Base-by-base conservation (phyloP, 2,329 filamentous ascomycete species). In the Pyricularia pennisetigena region DNA sequence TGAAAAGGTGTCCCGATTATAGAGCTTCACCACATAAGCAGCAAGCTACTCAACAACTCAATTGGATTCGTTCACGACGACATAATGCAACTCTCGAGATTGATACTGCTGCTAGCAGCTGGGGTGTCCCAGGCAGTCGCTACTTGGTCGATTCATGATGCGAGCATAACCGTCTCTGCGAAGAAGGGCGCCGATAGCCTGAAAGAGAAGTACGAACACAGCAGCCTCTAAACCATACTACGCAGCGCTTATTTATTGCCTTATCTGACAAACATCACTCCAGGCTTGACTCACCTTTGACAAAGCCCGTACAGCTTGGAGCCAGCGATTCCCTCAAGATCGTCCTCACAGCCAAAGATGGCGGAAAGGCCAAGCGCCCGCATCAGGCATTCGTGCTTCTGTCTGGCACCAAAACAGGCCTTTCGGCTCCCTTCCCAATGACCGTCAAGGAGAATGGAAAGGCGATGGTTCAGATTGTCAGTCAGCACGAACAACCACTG, bases 351-450 rank as follows among this genome's bases (percentile, higher is more conserved):
- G 86, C 92, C 9, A 90, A 90, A 76, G 92, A 97, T 75, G 89
- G 86, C 76, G 88, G 88, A 79, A 89, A 88, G 73, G 85, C 87
- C 64, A 94, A 93, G 83, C 88, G 91, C 72, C 93, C 95, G 73
- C 95, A 99, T 79, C 95, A 99, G 80, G 93, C 93, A 6, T 97
- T 97, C 82, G 84, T 99, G 68, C 84, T 95, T 20, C 80, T 99
- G 69, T 89, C 87, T 73, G 93, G 98, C 73, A 81, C 85, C 12
- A 81, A 83, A 14, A 89, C 88, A 12, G 92, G 92, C 49, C 83
- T 99, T 64, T 94, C 98, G 78, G 89, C 93, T 28, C 93, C 94
- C 0, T 97, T 94, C 74, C 88, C 93, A 1, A 84, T 99, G 73
- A 89, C 82, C 12, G 82, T 97, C 65, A 97, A 97, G 82, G 91